phyloP scores from a whole-genome alignment of 1,139 yeast species.

The Pichia norvegensis region DNA sequence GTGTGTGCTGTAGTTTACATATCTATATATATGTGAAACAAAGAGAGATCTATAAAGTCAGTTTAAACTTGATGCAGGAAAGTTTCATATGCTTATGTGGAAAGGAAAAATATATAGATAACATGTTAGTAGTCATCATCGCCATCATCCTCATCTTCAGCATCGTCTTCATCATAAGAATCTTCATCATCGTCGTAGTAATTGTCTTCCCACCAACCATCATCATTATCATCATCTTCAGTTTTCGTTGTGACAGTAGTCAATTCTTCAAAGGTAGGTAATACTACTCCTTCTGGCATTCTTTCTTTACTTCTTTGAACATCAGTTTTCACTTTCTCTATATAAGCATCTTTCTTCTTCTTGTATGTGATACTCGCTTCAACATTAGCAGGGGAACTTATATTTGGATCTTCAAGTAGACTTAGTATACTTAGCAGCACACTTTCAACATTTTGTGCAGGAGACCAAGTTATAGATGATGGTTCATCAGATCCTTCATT shows the following conservation, averaged over 20 bases:
- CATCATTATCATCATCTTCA: constrained; percentile 73
- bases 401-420: constrained; percentile 85
- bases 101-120: too few relatives aligned
- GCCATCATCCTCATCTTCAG: constrained; percentile 19
- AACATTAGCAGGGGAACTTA: constrained; percentile 86
- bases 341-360: constrained; percentile 73
- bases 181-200: constrained; percentile 53
- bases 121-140: constrained; percentile 2
- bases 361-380: constrained; percentile 94
- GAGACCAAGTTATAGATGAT: constrained; percentile 91
- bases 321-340: constrained; percentile 69
- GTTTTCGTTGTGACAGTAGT: constrained; percentile 32
- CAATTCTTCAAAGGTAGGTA: constrained; percentile 58
- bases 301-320: constrained; percentile 78
- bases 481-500: constrained; percentile 92
- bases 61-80: not conserved
- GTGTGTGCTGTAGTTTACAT: not conserved
- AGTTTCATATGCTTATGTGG: too few relatives aligned
- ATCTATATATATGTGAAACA: not conserved
- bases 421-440: constrained; percentile 87
- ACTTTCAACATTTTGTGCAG: constrained; percentile 90
- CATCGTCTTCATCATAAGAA: constrained; percentile 27
- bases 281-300: constrained; percentile 76
- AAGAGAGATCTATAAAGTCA: not conserved
- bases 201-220: constrained; percentile 68